Percentiles rank a stretch among this genome's conserved stretches.
Conservation (phyloP, 257 asterid species). For the Lycium barbarum region DNA sequence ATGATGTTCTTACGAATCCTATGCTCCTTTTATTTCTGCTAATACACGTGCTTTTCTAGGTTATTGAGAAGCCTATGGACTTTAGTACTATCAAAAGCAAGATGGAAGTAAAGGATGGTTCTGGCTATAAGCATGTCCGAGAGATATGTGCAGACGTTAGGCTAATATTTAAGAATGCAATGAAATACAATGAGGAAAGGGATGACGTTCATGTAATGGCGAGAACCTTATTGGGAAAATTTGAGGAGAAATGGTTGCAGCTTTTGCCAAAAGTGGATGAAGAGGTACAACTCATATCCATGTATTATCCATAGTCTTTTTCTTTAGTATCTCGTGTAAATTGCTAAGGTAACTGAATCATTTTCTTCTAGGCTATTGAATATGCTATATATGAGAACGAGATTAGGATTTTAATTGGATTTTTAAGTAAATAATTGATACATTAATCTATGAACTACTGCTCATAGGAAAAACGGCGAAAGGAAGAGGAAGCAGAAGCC, state of each 20-base stretch:
- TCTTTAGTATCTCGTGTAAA: slow-evolving; percentile 9
- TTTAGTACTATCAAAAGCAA: slow-evolving; percentile 80
- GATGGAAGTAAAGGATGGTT: slow-evolving; percentile 89
- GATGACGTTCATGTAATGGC: slow-evolving; percentile 93
- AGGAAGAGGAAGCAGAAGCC: slow-evolving; percentile 80
- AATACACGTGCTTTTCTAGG: slow-evolving; percentile 47
- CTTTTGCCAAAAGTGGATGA: slow-evolving; percentile 93
- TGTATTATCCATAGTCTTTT: neutral
- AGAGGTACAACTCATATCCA: slow-evolving; percentile 60
- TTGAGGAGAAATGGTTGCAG: slow-evolving; percentile 88
- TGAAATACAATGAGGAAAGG: slow-evolving; percentile 83
- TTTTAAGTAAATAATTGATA: slow-evolving; percentile 20
- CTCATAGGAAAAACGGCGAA: slow-evolving; percentile 68
- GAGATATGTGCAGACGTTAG: slow-evolving; percentile 89
- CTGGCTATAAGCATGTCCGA: slow-evolving; percentile 82
- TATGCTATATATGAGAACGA: neutral
- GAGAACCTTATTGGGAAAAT: slow-evolving; percentile 71
- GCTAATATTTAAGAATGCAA: slow-evolving; percentile 88
- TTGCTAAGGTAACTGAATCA: neutral
- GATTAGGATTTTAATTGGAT: neutral
- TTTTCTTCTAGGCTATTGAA: neutral
- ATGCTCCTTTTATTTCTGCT: slow-evolving; percentile 27
- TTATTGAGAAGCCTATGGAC: slow-evolving; percentile 97
- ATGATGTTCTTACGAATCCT: neutral
- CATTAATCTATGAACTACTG: slow-evolving; percentile 34